Evolutionary conservation across 495 filamentous ascomycete species (phyloP).

Genomic region (Aspergillus nidulans): DNA sequence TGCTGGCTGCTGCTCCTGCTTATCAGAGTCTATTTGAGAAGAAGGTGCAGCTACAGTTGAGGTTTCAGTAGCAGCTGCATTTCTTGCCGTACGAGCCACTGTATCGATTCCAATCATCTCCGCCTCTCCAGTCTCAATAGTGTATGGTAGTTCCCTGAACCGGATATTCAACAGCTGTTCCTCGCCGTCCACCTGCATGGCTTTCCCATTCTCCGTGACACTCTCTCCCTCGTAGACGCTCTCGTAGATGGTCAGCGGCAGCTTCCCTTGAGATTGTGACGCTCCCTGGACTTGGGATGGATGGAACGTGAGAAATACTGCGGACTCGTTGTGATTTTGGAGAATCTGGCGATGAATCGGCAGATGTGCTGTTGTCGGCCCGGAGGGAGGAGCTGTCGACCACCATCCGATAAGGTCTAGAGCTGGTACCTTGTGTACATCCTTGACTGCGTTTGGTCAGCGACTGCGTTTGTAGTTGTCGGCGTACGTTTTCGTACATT

Average conservation of each 20-base stretch:
- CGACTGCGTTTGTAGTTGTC: not conserved
- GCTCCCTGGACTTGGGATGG: conserved; percentile 48
- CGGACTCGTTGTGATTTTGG: conserved; percentile 71
- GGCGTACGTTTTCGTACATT: conserved; percentile 56
- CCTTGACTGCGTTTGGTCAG: conserved; percentile 57
- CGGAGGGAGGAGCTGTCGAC: conserved; percentile 69
- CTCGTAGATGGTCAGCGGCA: conserved; percentile 89
- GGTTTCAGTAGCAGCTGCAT: conserved; percentile 55
- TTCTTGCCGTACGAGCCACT: conserved; percentile 75
- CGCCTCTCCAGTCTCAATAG: conserved; percentile 87
- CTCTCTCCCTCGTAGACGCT: conserved; percentile 67
- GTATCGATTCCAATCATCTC: conserved; percentile 97
- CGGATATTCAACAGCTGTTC: conserved; percentile 52
- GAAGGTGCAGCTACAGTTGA: conserved; percentile 13
- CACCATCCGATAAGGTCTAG: conserved; percentile 96
- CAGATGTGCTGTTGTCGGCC: conserved; percentile 62
- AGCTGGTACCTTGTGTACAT: conserved; percentile 75
- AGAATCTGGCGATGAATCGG: conserved; percentile 74
- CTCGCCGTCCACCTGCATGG: conserved; percentile 71
- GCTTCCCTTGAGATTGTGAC: conserved; percentile 60
- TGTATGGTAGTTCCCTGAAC: conserved; percentile 81
- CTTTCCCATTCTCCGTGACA: conserved; percentile 53
- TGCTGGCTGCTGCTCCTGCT: conserved; percentile 28
- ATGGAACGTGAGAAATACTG: conserved; percentile 86
- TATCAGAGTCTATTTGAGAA: conserved; percentile 6